Evolutionary conservation across 1,284 basidiomycete genomes (phyloP).

Genomic region (Ganoderma resinaceum): DNA sequence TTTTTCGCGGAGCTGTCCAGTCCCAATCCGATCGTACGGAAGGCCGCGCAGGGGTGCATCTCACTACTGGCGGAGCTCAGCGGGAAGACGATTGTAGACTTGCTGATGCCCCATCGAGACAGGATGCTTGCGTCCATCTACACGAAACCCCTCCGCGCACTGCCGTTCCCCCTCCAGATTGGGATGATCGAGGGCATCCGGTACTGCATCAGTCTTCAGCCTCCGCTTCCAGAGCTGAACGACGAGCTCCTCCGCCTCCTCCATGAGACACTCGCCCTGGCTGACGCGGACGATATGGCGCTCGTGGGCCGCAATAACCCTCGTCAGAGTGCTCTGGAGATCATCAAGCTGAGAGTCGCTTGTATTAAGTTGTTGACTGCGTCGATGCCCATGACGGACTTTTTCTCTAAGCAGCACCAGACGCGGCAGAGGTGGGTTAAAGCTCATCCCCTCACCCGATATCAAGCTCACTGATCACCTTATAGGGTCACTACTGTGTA

Average conservation of each 20-base stretch:
- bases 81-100: constrained; percentile 76
- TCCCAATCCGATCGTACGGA: constrained; percentile 87
- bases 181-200: constrained; percentile 98
- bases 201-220: constrained; percentile 86
- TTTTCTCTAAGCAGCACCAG: constrained; percentile 83
- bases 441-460: too few species aligned
- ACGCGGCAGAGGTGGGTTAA: constrained; percentile 81
- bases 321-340: constrained; percentile 84
- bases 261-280: constrained; percentile 94
- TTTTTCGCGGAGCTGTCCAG: constrained; percentile 92
- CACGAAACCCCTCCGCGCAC: constrained; percentile 95
- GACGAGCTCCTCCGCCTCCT: constrained; percentile 93
- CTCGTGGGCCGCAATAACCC: constrained; percentile 79
- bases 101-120: constrained; percentile 88
- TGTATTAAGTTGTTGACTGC: constrained; percentile 94
- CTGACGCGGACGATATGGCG: constrained; percentile 92
- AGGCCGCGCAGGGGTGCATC: constrained; percentile 87
- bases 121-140: constrained; percentile 92
- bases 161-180: constrained; percentile 96
- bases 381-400: constrained; percentile 94
- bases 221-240: constrained; percentile 88
- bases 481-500: constrained; percentile 91
- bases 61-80: constrained; percentile 81
- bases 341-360: constrained; percentile 93
- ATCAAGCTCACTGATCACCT: not conserved